Evolutionary conservation across 2,329 filamentous ascomycete genomes (phyloP), one percentile per base, ranked within the genome.

Genomic region (Falciphora oryzae): DNA sequence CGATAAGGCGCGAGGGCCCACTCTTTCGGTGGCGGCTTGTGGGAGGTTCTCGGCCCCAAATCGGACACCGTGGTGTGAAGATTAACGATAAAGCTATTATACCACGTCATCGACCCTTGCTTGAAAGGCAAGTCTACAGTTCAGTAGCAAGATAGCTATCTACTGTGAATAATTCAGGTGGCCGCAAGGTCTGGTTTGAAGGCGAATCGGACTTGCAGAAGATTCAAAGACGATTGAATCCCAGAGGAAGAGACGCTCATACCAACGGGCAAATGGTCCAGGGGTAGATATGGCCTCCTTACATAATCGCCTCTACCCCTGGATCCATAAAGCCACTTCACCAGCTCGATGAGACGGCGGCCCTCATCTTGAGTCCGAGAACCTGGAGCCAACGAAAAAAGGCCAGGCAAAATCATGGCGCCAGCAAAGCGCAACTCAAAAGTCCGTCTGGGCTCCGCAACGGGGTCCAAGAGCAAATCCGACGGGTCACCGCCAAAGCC

Each of bases 401-500:
- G 44, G 44, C 44, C 8, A n/a, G 18, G 7, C 44, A 53, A 53
- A 59, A 35, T 7, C 32, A 63, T 63, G 62, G 62, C 62, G 11
- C 61, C 35, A 11, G 13, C 27, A 25, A 29, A 38, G 3, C 53
- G 27, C 31, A 66, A 65, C 31, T 29, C 63, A 22, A 70, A 70
- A 66, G 57, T 67, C 13, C 16, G 64, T 61, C 70, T 69, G 63
- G 57, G 58, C 64, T 50, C 57, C 69, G 62, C 73, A 76, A 5
- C 64, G 10, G 44, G 44, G 22, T n/a, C 44, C 71, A 59, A 76
- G 79, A 72, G 73, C 71, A 66, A 62, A 69, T 68, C 69, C 67
- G 44, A 53, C 44, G 44, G 44, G 8, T 72, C 74, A 5, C 81
- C 80, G 10, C 88, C 88, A 0, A 75, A 81, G 35, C 91, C 91